Percentiles rank a stretch among this genome's conserved stretches.
phyloP scores from a whole-genome alignment of 2,329 filamentous ascomycete genomes.

The Cordyceps javanica region DNA sequence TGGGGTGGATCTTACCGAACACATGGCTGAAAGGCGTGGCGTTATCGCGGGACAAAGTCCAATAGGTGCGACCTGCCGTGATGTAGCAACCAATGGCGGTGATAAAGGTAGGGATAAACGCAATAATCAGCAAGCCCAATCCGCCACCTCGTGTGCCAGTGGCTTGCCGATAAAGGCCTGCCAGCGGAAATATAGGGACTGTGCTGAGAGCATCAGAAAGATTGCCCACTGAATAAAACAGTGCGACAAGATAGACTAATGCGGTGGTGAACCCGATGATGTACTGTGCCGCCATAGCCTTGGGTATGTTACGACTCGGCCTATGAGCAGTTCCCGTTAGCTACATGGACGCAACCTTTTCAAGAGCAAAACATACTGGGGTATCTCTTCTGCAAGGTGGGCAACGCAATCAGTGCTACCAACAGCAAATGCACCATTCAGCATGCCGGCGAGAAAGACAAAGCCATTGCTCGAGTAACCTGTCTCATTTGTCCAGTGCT shows the following conservation, averaged over 20 bases:
- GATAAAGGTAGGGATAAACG: constrained; percentile 2
- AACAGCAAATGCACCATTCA: constrained; percentile 64
- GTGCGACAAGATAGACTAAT: constrained; percentile 35
- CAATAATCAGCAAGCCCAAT: constrained; percentile 27
- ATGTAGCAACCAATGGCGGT: constrained; percentile 10
- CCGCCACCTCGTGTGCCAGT: constrained; percentile 35
- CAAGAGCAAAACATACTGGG: constrained; percentile 16
- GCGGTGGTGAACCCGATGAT: constrained; percentile 36
- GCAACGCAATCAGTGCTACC: constrained; percentile 60
- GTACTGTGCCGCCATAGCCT: constrained; percentile 37
- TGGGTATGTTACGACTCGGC: constrained; percentile 37
- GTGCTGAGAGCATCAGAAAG: constrained; percentile 39
- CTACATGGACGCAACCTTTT: background rate
- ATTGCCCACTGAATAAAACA: constrained; percentile 45
- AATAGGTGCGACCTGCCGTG: constrained; percentile 7
- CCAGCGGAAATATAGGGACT: constrained; percentile 46
- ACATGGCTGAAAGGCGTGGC: constrained; percentile 5
- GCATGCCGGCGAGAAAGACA: constrained; percentile 36
- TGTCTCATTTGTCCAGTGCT: constrained; percentile 31
- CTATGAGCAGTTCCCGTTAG: background rate
- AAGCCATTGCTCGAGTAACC: constrained; percentile 34
- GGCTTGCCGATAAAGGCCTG: constrained; percentile 50
- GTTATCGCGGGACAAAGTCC: constrained; percentile 9
- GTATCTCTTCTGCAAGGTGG: constrained; percentile 62
- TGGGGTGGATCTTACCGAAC: constrained; percentile 38